Evolutionary conservation across 75 land plant genomes (phyloP).

Genomic region (Gnetum montanum): DNA sequence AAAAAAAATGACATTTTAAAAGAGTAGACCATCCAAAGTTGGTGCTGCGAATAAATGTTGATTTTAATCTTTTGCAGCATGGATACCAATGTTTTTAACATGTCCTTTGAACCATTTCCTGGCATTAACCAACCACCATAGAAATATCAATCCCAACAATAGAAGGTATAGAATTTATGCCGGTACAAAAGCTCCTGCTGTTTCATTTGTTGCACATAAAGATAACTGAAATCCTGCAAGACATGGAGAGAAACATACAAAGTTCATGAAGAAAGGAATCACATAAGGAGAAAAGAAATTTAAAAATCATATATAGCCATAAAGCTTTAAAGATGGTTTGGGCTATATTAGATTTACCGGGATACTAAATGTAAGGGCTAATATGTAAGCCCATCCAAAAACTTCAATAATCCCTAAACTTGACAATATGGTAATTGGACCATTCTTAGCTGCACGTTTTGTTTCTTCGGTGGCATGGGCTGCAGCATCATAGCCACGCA

Average conservation of each 20-base stretch:
- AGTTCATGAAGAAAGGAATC: neutral
- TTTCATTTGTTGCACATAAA: conserved; percentile 68
- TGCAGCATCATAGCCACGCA: conserved; percentile 80
- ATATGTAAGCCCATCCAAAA: conserved; percentile 74
- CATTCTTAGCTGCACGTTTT: conserved; percentile 75
- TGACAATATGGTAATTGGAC: conserved; percentile 74
- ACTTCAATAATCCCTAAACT: conserved; percentile 71
- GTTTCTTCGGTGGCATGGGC: conserved; percentile 90
- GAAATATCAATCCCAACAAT: conserved; percentile 41
- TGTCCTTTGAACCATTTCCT: conserved; percentile 80
- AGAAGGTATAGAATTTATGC: conserved; percentile 83
- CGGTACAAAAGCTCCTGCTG: conserved; percentile 71
- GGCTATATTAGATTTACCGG: conserved; percentile 31
- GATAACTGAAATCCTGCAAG: conserved; percentile 44
- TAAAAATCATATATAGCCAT: neutral
- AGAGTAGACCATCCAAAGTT: no score
- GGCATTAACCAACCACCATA: conserved; percentile 87
- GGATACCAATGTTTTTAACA: conserved; percentile 49
- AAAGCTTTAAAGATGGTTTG: neutral
- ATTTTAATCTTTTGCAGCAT: conserved; percentile 22
- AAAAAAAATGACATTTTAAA: no score
- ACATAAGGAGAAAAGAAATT: neutral
- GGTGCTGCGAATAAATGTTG: no score
- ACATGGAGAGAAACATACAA: neutral
- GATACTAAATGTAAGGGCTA: conserved; percentile 77